Conservation (phyloP, 1,284 basidiomycete species). For the Ustilago vetiveriae region DNA sequence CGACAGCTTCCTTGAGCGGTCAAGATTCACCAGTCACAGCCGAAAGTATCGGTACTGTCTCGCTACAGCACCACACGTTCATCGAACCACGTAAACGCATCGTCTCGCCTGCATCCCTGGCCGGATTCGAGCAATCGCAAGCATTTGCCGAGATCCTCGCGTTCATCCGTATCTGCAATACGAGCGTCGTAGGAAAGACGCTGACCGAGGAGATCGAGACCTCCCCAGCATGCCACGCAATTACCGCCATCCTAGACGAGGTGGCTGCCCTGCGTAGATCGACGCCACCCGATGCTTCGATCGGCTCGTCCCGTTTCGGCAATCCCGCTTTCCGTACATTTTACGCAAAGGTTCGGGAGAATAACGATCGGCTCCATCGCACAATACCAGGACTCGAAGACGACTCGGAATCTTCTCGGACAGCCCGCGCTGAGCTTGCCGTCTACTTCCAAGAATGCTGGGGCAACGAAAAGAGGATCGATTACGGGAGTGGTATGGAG, state of each 20-base stretch:
- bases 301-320: slow-evolving; percentile 90
- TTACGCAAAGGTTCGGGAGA: slow-evolving; percentile 82
- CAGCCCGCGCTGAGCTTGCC: slow-evolving; percentile 67
- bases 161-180: slow-evolving; percentile 82
- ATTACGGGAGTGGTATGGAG: slow-evolving; percentile 99
- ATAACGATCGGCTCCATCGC: slow-evolving; percentile 67
- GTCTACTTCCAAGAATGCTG: slow-evolving; percentile 86
- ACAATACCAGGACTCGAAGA: slow-evolving; percentile 65
- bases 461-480: slow-evolving; percentile 91
- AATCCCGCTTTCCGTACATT: slow-evolving; percentile 96
- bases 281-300: slow-evolving; percentile 83
- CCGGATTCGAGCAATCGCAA: slow-evolving; percentile 80
- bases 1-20: neutral
- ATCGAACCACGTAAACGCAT: slow-evolving; percentile 76
- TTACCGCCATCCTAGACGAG: slow-evolving; percentile 44
- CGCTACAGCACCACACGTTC: slow-evolving; percentile 21
- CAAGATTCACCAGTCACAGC: slow-evolving; percentile 12
- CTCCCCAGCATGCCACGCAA: slow-evolving; percentile 54
- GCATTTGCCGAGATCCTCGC: slow-evolving; percentile 78
- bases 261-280: slow-evolving; percentile 69
- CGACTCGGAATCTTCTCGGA: slow-evolving; percentile 20
- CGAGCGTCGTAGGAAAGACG: slow-evolving; percentile 79
- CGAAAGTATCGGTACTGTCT: slow-evolving; percentile 12
- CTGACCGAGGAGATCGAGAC: slow-evolving; percentile 70
- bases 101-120: slow-evolving; percentile 79